These are phyloP conservation scores for Saccharomyces uvarum DNA, from an alignment of 1,139 yeast species.

Conservation along the genomic window DNA sequence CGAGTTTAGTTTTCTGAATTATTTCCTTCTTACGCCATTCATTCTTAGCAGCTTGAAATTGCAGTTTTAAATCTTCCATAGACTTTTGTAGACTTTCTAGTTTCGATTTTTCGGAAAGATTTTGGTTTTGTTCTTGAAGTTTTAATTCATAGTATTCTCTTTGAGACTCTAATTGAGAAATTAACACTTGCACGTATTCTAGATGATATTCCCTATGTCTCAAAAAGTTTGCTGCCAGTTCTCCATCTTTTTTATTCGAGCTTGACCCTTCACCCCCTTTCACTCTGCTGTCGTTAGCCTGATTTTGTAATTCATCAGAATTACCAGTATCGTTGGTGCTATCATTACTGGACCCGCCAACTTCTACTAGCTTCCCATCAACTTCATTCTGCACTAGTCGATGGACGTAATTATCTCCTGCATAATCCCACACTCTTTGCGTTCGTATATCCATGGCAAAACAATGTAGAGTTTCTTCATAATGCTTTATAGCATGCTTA, in stretches of 20 bases:
- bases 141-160: conserved; percentile 72
- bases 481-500: conserved; percentile 83
- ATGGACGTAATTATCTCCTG: conserved; percentile 87
- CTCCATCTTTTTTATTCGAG: conserved; percentile 17
- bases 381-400: conserved; percentile 74
- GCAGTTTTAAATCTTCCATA: conserved; percentile 6
- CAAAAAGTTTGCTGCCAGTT: conserved; percentile 31
- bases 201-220: conserved; percentile 52
- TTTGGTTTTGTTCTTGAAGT: conserved; percentile 33
- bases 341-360: conserved; percentile 26
- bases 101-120: conserved; percentile 24
- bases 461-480: conserved; percentile 70
- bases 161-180: conserved; percentile 83
- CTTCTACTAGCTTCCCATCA: conserved; percentile 78
- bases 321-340: neutral
- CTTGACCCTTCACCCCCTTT: conserved; percentile 5
- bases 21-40: conserved; percentile 6
- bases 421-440: conserved; percentile 93
- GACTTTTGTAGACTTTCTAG: conserved; percentile 28
- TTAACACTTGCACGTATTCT: conserved; percentile 71
- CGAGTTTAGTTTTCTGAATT: conserved; percentile 28
- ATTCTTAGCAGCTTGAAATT: conserved; percentile 8
- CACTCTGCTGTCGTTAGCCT: conserved; percentile 2
- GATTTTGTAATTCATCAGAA: neutral
- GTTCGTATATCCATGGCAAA: conserved; percentile 84